Percentiles rank a stretch among this genome's conserved stretches.
phyloP scores from a whole-genome alignment of 371 early-diverging fungal species.

The Mucor indicus region DNA sequence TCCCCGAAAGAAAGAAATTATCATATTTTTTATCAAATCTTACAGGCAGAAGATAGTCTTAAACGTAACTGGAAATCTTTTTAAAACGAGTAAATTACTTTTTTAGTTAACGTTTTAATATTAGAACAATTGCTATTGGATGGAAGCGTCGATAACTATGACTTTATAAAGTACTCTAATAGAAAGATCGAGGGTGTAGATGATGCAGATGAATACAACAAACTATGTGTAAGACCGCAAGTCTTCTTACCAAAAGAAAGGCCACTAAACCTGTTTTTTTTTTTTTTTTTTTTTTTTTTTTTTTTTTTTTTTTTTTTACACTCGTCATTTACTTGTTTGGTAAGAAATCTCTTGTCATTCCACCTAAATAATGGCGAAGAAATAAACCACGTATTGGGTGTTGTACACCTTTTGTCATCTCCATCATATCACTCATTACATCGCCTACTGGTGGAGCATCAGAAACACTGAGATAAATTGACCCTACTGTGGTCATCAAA shows the following conservation, averaged over 20 bases:
- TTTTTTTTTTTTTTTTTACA: neutral
- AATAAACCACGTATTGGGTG: conserved; percentile 95
- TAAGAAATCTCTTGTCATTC: conserved; percentile 88
- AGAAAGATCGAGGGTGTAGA: conserved; percentile 93
- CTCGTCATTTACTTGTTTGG: conserved; percentile 27
- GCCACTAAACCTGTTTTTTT: too few relatives aligned
- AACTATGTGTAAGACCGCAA: conserved; percentile 56
- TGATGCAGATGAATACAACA: conserved; percentile 80
- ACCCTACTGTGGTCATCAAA: conserved; percentile 95
- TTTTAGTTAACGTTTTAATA: too few relatives aligned
- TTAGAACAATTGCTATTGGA: conserved; percentile 68
- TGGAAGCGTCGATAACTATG: conserved; percentile 70
- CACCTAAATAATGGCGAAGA: conserved; percentile 86
- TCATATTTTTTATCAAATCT: conserved; percentile 98
- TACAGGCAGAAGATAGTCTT: conserved; percentile 79
- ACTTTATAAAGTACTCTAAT: conserved; percentile 73
- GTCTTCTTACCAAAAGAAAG: too few relatives aligned
- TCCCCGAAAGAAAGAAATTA: conserved; percentile 93
- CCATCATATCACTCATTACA: conserved; percentile 95
- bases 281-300: too few relatives aligned
- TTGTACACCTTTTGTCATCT: conserved; percentile 96
- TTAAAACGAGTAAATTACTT: neutral
- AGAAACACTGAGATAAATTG: conserved; percentile 83
- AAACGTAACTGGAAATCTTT: conserved; percentile 29
- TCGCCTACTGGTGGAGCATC: conserved; percentile 82